Base-by-base conservation (phyloP, 2,329 filamentous ascomycete species). In the Aspergillus unguis region DNA sequence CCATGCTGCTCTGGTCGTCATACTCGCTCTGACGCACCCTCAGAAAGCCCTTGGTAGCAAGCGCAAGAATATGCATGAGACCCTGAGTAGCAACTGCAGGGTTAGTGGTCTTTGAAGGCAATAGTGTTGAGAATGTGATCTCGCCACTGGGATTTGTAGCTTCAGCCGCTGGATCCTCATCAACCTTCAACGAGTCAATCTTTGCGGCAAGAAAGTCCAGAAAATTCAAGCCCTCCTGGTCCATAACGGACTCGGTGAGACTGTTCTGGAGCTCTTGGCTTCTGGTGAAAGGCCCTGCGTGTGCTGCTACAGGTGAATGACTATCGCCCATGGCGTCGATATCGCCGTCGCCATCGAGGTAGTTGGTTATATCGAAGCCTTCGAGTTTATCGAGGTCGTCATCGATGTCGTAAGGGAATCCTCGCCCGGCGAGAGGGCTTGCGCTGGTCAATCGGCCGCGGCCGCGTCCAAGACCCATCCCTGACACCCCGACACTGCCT, bases 71-170 rank as follows among this genome's bases (percentile, higher is more conserved):
- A 66, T 94, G 88, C 72, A 87, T 83, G 65, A 90, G 86, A 0
- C 85, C 89, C 67, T 91, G 87, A 2, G 87, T 85, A 6, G 86
- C 88, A 9, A 90, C 84, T 29, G 82, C 74, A 33, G 76, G 79
- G 38, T 68, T 75, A 29, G 81, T 83, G 38, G 76, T 71, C 7
- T 65, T 64, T 0, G 83, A 80, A n/a, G 82, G 77, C 41, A 94
- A 82, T 7, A 96, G 72, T 44, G 83, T 75, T 42, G 86, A 82
- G 64, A 96, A 95, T 0, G 79, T 73, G 38, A 94, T 75, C 25
- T 58, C 26, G 44, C 51, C 27, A 10, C 8, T 11, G 35, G 40
- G n/a, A 7, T 28, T 31, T 6, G 29, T 10, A 33, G 3, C 11
- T 10, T 17, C 35, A 37, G 32, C 23, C 9, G 17, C 17, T 17